These are phyloP conservation scores for Sporothrix schenckii DNA, from an alignment of 2,329 filamentous ascomycete species.

Conservation along the genomic window DNA sequence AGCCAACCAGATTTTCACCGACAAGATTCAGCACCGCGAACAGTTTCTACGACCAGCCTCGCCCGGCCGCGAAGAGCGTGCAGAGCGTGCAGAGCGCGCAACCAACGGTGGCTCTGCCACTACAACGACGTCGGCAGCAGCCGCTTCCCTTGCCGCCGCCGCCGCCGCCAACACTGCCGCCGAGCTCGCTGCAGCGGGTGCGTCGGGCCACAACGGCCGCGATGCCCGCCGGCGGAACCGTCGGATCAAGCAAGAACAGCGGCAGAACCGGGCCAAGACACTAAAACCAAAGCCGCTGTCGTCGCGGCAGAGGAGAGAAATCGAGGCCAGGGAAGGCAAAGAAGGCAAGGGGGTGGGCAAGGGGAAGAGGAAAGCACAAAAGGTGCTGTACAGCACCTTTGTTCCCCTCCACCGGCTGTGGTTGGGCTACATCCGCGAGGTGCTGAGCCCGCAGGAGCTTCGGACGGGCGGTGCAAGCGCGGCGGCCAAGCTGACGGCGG, in stretches of 20 bases:
- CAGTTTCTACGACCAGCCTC: constrained; percentile 78
- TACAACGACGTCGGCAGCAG: background rate
- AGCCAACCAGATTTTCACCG: constrained; percentile 71
- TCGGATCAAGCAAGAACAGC: constrained; percentile 51
- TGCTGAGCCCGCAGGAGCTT: constrained; percentile 64
- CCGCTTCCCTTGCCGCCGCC: constrained; percentile 41
- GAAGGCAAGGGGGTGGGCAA: no score
- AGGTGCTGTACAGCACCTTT: constrained; percentile 69
- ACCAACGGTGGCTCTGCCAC: background rate
- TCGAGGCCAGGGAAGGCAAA: constrained; percentile 47
- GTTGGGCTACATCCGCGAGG: constrained; percentile 80
- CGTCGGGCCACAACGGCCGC: constrained; percentile 56
- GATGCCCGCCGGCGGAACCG: constrained; percentile 57
- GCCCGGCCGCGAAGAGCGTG: constrained; percentile 52
- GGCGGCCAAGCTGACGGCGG: constrained; percentile 76
- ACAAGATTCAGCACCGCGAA: constrained; percentile 81
- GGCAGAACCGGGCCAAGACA: constrained; percentile 37
- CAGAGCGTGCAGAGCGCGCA: no score
- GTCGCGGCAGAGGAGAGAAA: constrained; percentile 72
- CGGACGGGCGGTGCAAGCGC: constrained; percentile 60
- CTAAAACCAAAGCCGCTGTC: constrained; percentile 70
- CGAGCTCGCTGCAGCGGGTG: constrained; percentile 54
- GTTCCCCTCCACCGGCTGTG: constrained; percentile 77
- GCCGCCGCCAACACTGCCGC: constrained; percentile 70
- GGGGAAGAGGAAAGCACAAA: background rate